Base-by-base conservation (phyloP, 257 asterid species). In the Scutellaria minor region DNA sequence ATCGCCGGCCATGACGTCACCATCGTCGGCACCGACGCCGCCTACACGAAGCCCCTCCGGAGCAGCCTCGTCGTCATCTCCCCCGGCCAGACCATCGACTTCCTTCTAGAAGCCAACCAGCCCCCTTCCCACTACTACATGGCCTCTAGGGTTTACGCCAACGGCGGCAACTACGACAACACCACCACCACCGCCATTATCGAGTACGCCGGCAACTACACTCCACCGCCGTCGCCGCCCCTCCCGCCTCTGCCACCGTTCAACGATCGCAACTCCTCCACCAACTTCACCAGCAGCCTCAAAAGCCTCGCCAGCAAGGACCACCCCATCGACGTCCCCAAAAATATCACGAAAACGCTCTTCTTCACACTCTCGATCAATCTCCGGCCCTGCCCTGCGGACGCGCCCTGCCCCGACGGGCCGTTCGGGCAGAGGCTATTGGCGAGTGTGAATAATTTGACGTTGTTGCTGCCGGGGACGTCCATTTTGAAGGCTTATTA, bases 61-160 rank as follows among this genome's bases (percentile, higher is more conserved):
- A 79, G 66, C 15, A 80, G 76, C 4, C 82, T 85, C 74, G 68
- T 89, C 11, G 64, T 86, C 0, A 89, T 87, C 12, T 73, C 91
- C 1, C 93, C 96, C 0, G 93, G 96, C 0, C 89, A 87, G 65
- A 89, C 96, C 18, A 79, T 87, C 10, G 96, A 89, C 53, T 75
- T 85, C 73, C 42, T 89, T n/a, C 18, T 89, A 2, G 40, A 53
- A 0, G 93, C 91, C 0, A 75, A 87, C 46, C 91, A 85, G 74
- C 71, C 65, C 0, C 88, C 85, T 0, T 24, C 80, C 69, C 86
- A 72, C 54, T 88, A 88, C 63, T 84, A 83, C 88, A 84, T 88
- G 84, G 91, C 95, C 35, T 77, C 88, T 0, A 76, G 80, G 9
- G 85, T 75, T 5, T 85, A 83, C 22, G 76, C 75, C 5, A 44